A percentile compares a stretch with the other conserved stretches of the same genome.
Evolutionary conservation across 768 basidiomycete species (phyloP).

Genomic region (Phaffia tasmanica): DNA sequence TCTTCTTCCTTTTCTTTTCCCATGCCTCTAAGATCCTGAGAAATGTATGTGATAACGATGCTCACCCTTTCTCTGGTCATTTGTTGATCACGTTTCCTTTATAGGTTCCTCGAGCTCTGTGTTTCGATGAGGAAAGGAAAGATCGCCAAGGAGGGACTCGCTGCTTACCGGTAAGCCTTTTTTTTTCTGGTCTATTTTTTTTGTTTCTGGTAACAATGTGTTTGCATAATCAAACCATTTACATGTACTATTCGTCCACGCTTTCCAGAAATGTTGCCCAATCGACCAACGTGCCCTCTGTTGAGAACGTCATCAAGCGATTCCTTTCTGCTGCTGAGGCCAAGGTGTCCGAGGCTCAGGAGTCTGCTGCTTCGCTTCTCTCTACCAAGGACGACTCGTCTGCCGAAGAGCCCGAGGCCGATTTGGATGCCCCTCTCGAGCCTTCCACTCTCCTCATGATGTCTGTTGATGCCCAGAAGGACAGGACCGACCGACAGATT

Average conservation of each 20-base stretch:
- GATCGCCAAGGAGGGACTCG: constrained; percentile 85
- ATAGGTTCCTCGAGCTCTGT: constrained; percentile 63
- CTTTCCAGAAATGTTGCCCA: constrained; percentile 98
- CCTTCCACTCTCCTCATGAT: constrained; percentile 24
- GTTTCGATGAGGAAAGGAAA: constrained; percentile 89
- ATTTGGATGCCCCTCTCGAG: constrained; percentile 26
- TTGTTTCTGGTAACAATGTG: not conserved
- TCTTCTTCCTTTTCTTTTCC: not conserved
- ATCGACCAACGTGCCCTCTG: constrained; percentile 76
- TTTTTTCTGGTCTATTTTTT: not conserved
- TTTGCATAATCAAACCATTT: not conserved
- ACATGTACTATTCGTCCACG: constrained; percentile 37
- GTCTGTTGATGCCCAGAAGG: constrained; percentile 49
- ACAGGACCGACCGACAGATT: constrained; percentile 83
- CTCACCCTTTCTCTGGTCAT: not conserved
- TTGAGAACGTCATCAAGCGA: constrained; percentile 78
- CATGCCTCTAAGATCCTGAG: not conserved
- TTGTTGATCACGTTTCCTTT: not conserved
- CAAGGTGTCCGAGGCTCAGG: constrained; percentile 75
- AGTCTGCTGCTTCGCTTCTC: constrained; percentile 37
- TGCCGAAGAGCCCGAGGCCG: constrained; percentile 65
- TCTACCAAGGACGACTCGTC: constrained; percentile 41
- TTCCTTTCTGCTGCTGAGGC: constrained; percentile 72
- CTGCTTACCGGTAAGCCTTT: constrained; percentile 21
- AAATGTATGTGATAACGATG: not conserved